Base-by-base conservation (phyloP, 352 stramenopile species). In the Phytophthora citrophthora region DNA sequence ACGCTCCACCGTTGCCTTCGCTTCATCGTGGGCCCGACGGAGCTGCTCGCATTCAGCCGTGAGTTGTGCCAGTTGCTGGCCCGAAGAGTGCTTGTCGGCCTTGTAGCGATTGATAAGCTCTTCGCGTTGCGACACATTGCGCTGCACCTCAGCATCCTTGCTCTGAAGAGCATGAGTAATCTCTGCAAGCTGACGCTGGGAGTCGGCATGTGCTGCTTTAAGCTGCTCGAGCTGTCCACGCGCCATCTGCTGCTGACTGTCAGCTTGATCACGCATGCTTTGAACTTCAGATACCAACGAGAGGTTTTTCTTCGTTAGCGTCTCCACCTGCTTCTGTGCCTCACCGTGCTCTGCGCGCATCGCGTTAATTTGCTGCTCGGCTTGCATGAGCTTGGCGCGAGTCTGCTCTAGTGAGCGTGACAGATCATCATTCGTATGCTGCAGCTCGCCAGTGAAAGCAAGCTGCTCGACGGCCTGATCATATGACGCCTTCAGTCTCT, bases 281-380 rank as follows among this genome's bases (percentile, higher is more conserved):
- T 86, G 73, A 9, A 82, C 49, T 23, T 93, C 84, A 0, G 81
- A 71, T 12, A 86, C 60, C 29, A 92, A 46, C 15, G 61, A 63
- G 8, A 83, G 50, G 36, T 91, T 90, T 68, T 93, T 91, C 40
- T 79, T 83, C 13, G 76, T 86, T 5, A 92, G 64, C 11, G 74
- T 48, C 57, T 89, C 76, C 3, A 93, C 39, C 61, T 91, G 77
- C n/a, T 64, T 64, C 44, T 87, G 72, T 6, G 74, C 26, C 11
- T 78, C 68, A 20, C 57, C 58, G 13, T 84, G 59, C 23, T 90
- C 73, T 0, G 48, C 54, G 13, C 76, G 62, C 46, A 74, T 71
- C 2, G 57, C 45, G 16, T 74, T 74, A 13, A 84, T 27, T 44
- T 91, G 68, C 44, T 81, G 62, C 55, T 95, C 77, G 11, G 84